Percentiles rank a stretch among this genome's conserved stretches.
These are phyloP conservation scores for Exophiala sp. DNA, from an alignment of 2,329 filamentous ascomycete species.

Conservation along the genomic window DNA sequence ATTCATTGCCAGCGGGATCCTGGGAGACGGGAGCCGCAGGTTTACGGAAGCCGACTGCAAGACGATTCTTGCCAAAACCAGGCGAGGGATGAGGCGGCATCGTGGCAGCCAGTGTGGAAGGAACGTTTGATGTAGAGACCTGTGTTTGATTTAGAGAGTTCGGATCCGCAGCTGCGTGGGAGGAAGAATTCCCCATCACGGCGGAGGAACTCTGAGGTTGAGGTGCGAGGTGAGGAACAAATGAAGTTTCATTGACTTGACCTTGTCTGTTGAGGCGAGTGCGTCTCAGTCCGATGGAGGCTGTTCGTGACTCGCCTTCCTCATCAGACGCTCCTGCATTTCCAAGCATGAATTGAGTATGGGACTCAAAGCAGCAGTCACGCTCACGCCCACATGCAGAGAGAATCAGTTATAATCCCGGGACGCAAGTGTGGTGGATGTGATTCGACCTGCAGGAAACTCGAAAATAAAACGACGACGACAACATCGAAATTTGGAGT, in stretches of 20 bases:
- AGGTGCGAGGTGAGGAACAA: neutral
- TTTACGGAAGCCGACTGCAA: constrained; percentile 22
- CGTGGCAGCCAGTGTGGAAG: neutral
- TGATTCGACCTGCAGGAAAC: no score
- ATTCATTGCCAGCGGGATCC: neutral
- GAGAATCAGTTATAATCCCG: neutral
- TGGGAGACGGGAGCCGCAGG: constrained; percentile 9
- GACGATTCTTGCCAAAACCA: constrained; percentile 26
- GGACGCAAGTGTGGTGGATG: neutral
- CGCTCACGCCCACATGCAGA: neutral
- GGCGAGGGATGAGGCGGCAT: neutral
- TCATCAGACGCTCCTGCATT: constrained; percentile 32
- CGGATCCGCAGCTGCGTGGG: neutral
- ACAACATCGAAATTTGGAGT: no score
- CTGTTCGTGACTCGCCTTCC: constrained; percentile 44
- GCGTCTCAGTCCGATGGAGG: constrained; percentile 41
- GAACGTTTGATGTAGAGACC: neutral
- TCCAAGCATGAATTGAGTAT: constrained; percentile 23
- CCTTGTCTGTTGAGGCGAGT: constrained; percentile 10
- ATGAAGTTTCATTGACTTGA: constrained; percentile 8
- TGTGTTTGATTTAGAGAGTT: neutral
- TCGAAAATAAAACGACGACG: no score
- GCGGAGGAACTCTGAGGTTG: neutral
- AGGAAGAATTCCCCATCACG: constrained; percentile 7
- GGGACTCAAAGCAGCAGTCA: neutral